phyloP scores from a whole-genome alignment of 2,329 filamentous ascomycete genomes.

The Talaromyces albobiverticillius region DNA sequence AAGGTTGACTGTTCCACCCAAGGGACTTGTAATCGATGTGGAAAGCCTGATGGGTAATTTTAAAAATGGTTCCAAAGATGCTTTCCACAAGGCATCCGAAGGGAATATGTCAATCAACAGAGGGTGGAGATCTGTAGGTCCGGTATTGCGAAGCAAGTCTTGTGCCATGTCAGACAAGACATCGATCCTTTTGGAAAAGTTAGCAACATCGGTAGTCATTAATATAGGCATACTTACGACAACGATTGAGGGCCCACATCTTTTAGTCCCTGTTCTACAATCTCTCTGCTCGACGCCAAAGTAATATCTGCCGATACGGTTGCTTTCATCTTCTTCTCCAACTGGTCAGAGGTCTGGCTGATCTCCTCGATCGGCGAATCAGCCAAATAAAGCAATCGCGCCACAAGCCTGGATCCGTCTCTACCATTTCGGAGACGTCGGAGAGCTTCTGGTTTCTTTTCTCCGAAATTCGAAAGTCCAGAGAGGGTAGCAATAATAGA shows the following conservation, averaged over 20 bases:
- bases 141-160: conserved; percentile 42
- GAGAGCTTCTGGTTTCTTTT: conserved; percentile 42
- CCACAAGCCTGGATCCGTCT: conserved; percentile 51
- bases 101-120: conserved; percentile 58
- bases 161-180: conserved; percentile 55
- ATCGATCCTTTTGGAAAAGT: conserved; percentile 50
- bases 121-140: conserved; percentile 25
- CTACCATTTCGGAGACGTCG: conserved; percentile 42
- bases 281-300: conserved; percentile 48
- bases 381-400: conserved; percentile 51
- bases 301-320: conserved; percentile 38
- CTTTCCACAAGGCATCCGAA: conserved; percentile 61
- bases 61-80: conserved; percentile 56
- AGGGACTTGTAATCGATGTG: conserved; percentile 68
- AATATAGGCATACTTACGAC: conserved; percentile 35
- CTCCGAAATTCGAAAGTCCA: conserved; percentile 47
- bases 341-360: conserved; percentile 38
- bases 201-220: conserved; percentile 15
- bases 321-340: conserved; percentile 32
- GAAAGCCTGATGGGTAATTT: conserved; percentile 48
- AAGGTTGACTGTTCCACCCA: conserved; percentile 70
- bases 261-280: conserved; percentile 52
- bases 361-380: conserved; percentile 54
- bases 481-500: conserved; percentile 35
- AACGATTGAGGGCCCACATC: conserved; percentile 43